Evolutionary conservation across 768 basidiomycete genomes (phyloP).

Genomic region (Trametopsis cervina): DNA sequence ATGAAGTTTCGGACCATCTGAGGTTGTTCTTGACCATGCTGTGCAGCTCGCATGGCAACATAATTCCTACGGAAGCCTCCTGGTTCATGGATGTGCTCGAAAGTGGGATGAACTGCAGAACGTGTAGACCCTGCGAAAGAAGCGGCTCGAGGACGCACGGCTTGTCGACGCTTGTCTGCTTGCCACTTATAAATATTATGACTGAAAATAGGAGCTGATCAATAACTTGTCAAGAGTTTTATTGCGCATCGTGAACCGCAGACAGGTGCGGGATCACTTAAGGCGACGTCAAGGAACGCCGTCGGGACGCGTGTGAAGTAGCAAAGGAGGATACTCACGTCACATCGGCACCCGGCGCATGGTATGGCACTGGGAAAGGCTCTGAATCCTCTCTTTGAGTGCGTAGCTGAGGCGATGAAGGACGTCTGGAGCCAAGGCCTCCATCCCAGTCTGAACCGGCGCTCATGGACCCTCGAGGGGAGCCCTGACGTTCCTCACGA

Average conservation of each 20-base stretch:
- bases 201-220: conserved; percentile 29
- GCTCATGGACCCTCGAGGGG: conserved; percentile 18
- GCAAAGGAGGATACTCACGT: conserved; percentile 56
- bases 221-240: conserved; percentile 10
- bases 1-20: conserved; percentile 80
- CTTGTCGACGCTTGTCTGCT: conserved; percentile 57
- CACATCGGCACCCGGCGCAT: conserved; percentile 83
- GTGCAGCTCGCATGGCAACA: conserved; percentile 62
- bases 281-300: conserved; percentile 2
- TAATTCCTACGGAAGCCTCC: conserved; percentile 93
- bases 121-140: conserved; percentile 58
- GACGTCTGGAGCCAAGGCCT: conserved; percentile 23
- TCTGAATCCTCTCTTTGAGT: conserved; percentile 46
- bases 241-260: conserved; percentile 6
- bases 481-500: conserved; percentile 48
- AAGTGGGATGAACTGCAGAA: conserved; percentile 57
- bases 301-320: conserved; percentile 4
- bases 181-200: conserved; percentile 98
- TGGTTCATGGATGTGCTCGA: conserved; percentile 92
- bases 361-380: conserved; percentile 81
- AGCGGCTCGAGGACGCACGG: conserved; percentile 55
- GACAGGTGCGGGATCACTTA: background rate
- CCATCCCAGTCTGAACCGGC: conserved; percentile 21
- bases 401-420: conserved; percentile 21
- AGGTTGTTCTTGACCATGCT: conserved; percentile 43